These are phyloP conservation scores for Diddensiella transvaalensis DNA, from an alignment of 805 yeast species.

Conservation along the genomic window DNA sequence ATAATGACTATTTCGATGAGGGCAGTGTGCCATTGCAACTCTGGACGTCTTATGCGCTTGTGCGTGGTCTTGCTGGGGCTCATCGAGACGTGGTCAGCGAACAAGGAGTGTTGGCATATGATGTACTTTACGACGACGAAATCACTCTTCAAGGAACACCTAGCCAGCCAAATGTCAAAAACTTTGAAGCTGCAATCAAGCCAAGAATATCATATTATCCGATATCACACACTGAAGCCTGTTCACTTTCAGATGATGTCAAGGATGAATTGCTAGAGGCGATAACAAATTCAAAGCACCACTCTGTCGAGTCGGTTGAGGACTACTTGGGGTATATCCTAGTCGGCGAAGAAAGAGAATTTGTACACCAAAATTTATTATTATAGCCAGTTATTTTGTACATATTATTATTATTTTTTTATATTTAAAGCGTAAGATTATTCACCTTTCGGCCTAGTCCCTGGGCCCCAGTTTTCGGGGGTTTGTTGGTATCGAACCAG, in stretches of 20 bases:
- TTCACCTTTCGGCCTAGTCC: slow-evolving; percentile 41
- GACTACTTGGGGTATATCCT: neutral
- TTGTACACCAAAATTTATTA: neutral
- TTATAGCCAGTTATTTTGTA: neutral
- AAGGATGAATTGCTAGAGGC: neutral
- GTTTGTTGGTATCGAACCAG: slow-evolving; percentile 87
- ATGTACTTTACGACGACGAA: neutral
- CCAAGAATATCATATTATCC: slow-evolving; percentile 1
- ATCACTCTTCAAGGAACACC: slow-evolving; percentile 1
- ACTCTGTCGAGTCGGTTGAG: neutral
- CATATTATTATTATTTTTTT: neutral
- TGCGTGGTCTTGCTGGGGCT: slow-evolving; percentile 32
- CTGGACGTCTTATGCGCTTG: slow-evolving; percentile 52
- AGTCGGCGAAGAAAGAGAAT: neutral
- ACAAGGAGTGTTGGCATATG: neutral
- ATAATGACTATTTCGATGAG: slow-evolving; percentile 50
- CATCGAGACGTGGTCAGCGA: slow-evolving; percentile 22
- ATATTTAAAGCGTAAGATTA: neutral
- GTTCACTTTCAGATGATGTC: neutral
- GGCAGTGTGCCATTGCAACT: slow-evolving; percentile 47
- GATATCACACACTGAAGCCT: neutral
- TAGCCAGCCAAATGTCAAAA: neutral
- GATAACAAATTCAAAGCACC: neutral
- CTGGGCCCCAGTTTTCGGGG: slow-evolving; percentile 98
- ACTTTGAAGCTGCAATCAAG: neutral